Base-by-base conservation (phyloP, 805 yeast species). In the Isabelozyma heimii region DNA sequence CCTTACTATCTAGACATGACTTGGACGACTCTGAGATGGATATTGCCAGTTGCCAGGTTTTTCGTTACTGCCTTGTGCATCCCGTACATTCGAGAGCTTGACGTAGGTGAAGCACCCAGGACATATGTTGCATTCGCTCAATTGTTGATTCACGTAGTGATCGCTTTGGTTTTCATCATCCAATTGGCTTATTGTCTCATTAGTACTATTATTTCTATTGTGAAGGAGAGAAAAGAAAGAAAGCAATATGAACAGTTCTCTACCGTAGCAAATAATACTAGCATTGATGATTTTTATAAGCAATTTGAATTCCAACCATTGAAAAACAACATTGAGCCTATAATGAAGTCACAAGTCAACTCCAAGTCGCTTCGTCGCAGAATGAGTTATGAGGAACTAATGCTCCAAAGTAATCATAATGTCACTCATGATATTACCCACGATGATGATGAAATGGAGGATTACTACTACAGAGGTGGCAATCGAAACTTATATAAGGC, bases 111-210 rank as follows among this genome's bases (percentile, higher is more conserved):
- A 48, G 54, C 60, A 3, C 48, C 56, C 0, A 58, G 81, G 43
- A 70, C 80, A 1, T 62, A 70, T 47, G 66, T 80, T 42, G 77
- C 78, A 0, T 76, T 70, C 56, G 66, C 67, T 1, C 80, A 79
- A 47, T 57, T 77, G 20, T 30, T 67, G 7, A 59, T 79, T 7
- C 82, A 80, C 57, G 50, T 57, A 5, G 41, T 66, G 5, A 65
- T 67, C 8, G 73, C 70, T 1, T 33, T 63, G 5, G 53, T 60
- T 5, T 72, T 70, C 48, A 42, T 65, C 2, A 43, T 63, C 10
- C 63, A 70, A 43, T 60, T 66, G 52, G 30, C 65, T 2, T 64
- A 64, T 47, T 61, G 73, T 47, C 59, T 72, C 28, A 45, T 43
- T 2, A 57, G 50, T 13, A 70, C 74, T 0, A 46, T 66, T 12